Evolutionary conservation across 805 yeast species (phyloP).

Genomic region (Saccharomycopsis guyanensis): DNA sequence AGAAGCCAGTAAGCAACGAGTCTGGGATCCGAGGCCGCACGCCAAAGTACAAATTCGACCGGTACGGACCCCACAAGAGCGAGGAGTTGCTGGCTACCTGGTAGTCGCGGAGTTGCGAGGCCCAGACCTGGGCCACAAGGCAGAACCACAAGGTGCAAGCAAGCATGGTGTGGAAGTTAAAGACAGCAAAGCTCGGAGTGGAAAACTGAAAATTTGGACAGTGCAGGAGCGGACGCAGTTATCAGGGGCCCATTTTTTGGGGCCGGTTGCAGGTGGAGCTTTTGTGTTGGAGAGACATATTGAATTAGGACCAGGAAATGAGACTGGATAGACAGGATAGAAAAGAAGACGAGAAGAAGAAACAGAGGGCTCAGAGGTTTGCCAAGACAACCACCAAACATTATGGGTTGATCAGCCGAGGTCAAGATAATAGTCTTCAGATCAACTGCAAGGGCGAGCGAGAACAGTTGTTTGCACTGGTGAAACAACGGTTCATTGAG

Average conservation of each 20-base stretch:
- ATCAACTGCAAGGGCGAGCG: slow-evolving; percentile 14
- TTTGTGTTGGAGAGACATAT: too few relatives aligned
- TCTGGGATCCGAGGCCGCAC: slow-evolving; percentile 75
- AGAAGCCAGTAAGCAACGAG: slow-evolving; percentile 66
- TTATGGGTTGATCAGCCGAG: slow-evolving; percentile 19
- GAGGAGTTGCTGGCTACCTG: slow-evolving; percentile 38
- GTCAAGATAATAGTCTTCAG: slow-evolving; percentile 14
- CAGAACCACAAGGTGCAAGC: background rate
- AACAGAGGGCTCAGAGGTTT: slow-evolving; percentile 6
- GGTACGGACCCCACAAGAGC: slow-evolving; percentile 86
- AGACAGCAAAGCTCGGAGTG: background rate
- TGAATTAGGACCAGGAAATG: too few relatives aligned
- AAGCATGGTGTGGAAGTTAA: background rate
- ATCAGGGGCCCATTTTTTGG: too few relatives aligned
- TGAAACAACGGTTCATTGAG: slow-evolving; percentile 12
- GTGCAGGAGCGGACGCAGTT: background rate
- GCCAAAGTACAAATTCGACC: slow-evolving; percentile 83
- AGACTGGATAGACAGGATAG: too few relatives aligned
- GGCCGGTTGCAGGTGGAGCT: too few relatives aligned
- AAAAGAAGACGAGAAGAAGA: slow-evolving; percentile 5
- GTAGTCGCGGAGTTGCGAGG: too few relatives aligned
- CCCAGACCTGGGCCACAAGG: too few relatives aligned
- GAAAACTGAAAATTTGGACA: background rate
- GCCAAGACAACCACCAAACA: background rate
- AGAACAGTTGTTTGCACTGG: slow-evolving; percentile 11